Evolutionary conservation across 2,329 filamentous ascomycete genomes (phyloP).

Genomic region (Neonectria ditissima): DNA sequence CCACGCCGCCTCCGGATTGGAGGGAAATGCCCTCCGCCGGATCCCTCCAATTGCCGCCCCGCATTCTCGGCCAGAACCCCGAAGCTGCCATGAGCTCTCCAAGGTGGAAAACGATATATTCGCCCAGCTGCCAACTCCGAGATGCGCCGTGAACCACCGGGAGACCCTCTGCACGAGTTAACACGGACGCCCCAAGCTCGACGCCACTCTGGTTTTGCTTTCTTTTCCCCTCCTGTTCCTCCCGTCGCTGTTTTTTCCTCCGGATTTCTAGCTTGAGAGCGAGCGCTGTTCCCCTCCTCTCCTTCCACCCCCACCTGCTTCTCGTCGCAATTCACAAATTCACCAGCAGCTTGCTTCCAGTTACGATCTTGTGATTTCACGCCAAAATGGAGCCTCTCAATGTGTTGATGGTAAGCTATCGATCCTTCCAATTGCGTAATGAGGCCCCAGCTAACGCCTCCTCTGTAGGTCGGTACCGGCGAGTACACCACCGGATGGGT

Average conservation of each 20-base stretch:
- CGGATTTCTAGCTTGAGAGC: background rate
- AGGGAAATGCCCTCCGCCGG: conserved; percentile 35
- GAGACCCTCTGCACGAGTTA: background rate
- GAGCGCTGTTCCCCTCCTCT: conserved; percentile 18
- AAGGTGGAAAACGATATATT: conserved; percentile 24
- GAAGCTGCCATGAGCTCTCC: conserved; percentile 32
- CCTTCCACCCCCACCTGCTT: conserved; percentile 33
- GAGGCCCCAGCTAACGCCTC: conserved; percentile 26
- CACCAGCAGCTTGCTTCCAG: conserved; percentile 4
- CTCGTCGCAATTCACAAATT: conserved; percentile 20
- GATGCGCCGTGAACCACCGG: conserved; percentile 18
- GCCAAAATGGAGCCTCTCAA: conserved; percentile 69
- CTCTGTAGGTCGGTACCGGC: conserved; percentile 80
- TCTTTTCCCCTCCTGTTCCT: conserved; percentile 15
- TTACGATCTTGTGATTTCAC: conserved; percentile 2
- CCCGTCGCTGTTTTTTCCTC: background rate
- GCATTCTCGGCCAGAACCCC: conserved; percentile 42
- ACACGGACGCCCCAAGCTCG: background rate
- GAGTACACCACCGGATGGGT: conserved; percentile 98
- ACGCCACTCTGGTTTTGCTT: conserved; percentile 13
- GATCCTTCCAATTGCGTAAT: background rate
- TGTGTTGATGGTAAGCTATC: conserved; percentile 72
- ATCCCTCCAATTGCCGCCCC: conserved; percentile 48
- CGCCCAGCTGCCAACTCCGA: conserved; percentile 21
- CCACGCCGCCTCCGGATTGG: conserved; percentile 35